phyloP scores from a whole-genome alignment of 441 rosid species.

The Populus hybrid region DNA sequence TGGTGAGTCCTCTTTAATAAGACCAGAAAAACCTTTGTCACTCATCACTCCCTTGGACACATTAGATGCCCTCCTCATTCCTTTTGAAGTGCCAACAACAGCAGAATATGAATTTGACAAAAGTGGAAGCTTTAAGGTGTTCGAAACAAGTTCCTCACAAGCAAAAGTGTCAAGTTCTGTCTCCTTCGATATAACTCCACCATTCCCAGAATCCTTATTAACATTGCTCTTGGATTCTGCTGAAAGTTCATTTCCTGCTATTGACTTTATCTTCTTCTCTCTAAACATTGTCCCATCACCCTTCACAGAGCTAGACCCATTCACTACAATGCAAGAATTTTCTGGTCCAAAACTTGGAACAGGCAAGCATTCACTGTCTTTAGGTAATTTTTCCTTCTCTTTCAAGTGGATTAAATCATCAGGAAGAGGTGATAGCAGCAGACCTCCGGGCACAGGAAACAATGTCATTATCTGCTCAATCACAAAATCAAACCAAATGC shows the following conservation, averaged over 20 bases:
- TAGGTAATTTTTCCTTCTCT: slow-evolving; percentile 28
- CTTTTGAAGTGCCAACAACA: slow-evolving; percentile 26
- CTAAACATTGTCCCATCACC: slow-evolving; percentile 37
- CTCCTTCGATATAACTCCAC: slow-evolving; percentile 34
- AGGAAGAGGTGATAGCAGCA: slow-evolving; percentile 60
- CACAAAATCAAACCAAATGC: slow-evolving; percentile 25
- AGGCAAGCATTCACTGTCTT: slow-evolving; percentile 24
- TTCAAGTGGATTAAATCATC: slow-evolving; percentile 40
- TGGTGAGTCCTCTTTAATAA: slow-evolving; percentile 31
- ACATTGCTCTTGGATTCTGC: slow-evolving; percentile 36
- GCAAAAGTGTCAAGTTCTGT: slow-evolving; percentile 36
- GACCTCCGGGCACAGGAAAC: slow-evolving; percentile 35
- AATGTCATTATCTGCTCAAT: slow-evolving; percentile 79
- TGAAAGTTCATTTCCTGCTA: slow-evolving; percentile 38
- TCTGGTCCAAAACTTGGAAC: slow-evolving; percentile 24
- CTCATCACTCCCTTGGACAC: slow-evolving; percentile 28
- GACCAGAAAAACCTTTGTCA: slow-evolving; percentile 30
- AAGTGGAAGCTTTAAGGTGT: slow-evolving; percentile 67
- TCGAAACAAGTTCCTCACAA: slow-evolving; percentile 68
- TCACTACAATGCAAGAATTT: slow-evolving; percentile 28
- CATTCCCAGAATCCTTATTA: slow-evolving; percentile 38
- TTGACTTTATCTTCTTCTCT: slow-evolving; percentile 42
- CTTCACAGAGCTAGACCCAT: slow-evolving; percentile 36
- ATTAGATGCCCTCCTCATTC: slow-evolving; percentile 31
- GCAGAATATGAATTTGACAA: slow-evolving; percentile 45